Conservation (phyloP, 2,329 filamentous ascomycete species). For the Ploettnerulaceae sp. region DNA sequence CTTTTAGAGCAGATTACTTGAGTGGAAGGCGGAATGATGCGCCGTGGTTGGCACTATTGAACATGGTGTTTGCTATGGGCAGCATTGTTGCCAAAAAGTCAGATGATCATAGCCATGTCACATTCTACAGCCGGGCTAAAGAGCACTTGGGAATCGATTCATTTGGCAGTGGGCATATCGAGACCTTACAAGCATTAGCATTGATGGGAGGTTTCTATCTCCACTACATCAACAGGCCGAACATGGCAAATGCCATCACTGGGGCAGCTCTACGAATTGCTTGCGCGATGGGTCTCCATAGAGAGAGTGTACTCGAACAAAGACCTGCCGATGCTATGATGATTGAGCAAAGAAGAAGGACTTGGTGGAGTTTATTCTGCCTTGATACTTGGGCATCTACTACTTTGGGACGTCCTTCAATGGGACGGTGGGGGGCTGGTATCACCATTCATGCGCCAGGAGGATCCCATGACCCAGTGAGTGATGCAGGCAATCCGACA, state of each 20-base stretch:
- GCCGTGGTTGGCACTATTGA: slow-evolving; percentile 67
- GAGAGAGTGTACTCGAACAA: slow-evolving; percentile 46
- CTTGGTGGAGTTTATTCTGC: slow-evolving; percentile 73
- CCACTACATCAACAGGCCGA: slow-evolving; percentile 72
- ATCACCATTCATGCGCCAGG: slow-evolving; percentile 62
- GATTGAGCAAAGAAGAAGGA: slow-evolving; percentile 58
- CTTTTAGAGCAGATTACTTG: slow-evolving; percentile 62
- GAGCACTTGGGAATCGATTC: slow-evolving; percentile 62
- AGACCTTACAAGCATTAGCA: slow-evolving; percentile 66
- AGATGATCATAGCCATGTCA: slow-evolving; percentile 61
- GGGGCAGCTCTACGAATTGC: slow-evolving; percentile 70
- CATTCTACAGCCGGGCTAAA: slow-evolving; percentile 65
- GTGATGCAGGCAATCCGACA: slow-evolving; percentile 5
- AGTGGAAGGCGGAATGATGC: slow-evolving; percentile 59
- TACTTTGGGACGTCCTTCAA: slow-evolving; percentile 64
- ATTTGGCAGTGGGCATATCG: slow-evolving; percentile 66
- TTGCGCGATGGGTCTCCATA: slow-evolving; percentile 66
- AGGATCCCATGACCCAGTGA: slow-evolving; percentile 30
- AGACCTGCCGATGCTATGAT: slow-evolving; percentile 34
- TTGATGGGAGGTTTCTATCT: slow-evolving; percentile 73
- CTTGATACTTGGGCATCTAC: slow-evolving; percentile 71
- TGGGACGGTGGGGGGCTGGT: slow-evolving; percentile 62
- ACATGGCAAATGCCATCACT: slow-evolving; percentile 69
- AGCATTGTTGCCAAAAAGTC: slow-evolving; percentile 60
- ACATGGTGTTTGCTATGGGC: slow-evolving; percentile 73